Percentiles rank a stretch among this genome's conserved stretches.
These are phyloP conservation scores for Aspergillus ochraceoroseus DNA, from an alignment of 2,329 filamentous ascomycete genomes.

Conservation along the genomic window DNA sequence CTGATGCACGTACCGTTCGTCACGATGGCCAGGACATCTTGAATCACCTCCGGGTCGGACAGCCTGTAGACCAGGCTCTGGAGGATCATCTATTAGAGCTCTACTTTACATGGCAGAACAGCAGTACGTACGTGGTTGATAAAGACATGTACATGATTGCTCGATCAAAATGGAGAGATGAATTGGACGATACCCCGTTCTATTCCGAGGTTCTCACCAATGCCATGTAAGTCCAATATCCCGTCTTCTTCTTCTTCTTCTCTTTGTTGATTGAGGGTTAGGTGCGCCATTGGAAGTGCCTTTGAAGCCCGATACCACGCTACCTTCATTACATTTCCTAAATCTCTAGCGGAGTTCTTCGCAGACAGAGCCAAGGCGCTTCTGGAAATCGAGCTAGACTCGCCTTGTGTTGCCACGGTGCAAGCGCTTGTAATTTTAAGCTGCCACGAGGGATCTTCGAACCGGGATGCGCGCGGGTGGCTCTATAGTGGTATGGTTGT, in stretches of 20 bases:
- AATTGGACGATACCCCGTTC: constrained; percentile 38
- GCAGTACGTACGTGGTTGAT: constrained; percentile 45
- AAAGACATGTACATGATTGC: constrained; percentile 39
- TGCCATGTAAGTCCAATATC: constrained; percentile 35
- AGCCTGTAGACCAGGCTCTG: constrained; percentile 39
- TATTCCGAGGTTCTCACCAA: constrained; percentile 43
- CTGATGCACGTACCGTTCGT: constrained; percentile 38
- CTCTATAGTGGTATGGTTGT: constrained; percentile 37
- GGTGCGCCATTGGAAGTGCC: constrained; percentile 19
- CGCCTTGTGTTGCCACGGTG: constrained; percentile 41
- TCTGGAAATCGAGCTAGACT: constrained; percentile 44
- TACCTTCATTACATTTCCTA: constrained; percentile 31
- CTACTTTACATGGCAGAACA: constrained; percentile 49
- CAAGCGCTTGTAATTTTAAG: constrained; percentile 44
- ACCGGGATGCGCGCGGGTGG: constrained; percentile 41
- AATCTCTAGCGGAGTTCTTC: constrained; percentile 36
- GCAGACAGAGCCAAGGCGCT: constrained; percentile 39
- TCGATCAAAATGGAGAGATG: constrained; percentile 33
- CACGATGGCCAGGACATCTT: constrained; percentile 41
- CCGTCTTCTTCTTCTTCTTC: background rate
- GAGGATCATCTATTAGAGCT: constrained; percentile 45
- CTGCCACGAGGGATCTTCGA: constrained; percentile 36
- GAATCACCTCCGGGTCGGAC: constrained; percentile 41
- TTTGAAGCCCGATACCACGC: constrained; percentile 36
- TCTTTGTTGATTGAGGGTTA: background rate